These are phyloP conservation scores for Saturnispora kantuleensis DNA, from an alignment of 805 yeast species.

Conservation along the genomic window DNA sequence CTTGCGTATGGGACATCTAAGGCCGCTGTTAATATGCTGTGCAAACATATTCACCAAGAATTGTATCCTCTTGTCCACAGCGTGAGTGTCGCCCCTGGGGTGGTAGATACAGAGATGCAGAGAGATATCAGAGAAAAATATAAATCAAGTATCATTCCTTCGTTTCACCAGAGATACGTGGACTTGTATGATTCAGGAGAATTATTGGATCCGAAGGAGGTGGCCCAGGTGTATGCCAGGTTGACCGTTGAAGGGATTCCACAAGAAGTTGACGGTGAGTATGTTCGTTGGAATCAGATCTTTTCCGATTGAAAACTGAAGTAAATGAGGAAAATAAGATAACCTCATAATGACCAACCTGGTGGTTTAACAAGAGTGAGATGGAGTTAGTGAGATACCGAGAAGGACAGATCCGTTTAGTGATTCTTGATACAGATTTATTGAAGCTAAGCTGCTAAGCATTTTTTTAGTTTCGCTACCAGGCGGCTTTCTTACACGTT, in stretches of 20 bases:
- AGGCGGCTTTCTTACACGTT: not conserved
- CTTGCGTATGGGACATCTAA: slow-evolving; percentile 87
- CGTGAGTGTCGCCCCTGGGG: slow-evolving; percentile 86
- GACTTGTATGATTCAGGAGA: slow-evolving; percentile 49
- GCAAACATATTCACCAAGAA: slow-evolving; percentile 57
- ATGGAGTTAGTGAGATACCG: no score
- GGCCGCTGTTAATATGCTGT: slow-evolving; percentile 80
- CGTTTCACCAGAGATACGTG: slow-evolving; percentile 49
- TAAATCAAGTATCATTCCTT: slow-evolving; percentile 50
- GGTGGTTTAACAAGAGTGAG: no score
- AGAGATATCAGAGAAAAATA: slow-evolving; percentile 57
- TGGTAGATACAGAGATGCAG: slow-evolving; percentile 90
- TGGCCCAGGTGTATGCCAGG: slow-evolving; percentile 61
- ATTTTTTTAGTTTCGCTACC: not conserved
- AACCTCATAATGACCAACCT: no score
- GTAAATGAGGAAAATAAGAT: no score
- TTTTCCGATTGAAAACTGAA: not conserved
- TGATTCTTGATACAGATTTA: no score
- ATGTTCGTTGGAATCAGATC: slow-evolving; percentile 37
- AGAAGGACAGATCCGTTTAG: no score
- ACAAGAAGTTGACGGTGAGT: slow-evolving; percentile 51
- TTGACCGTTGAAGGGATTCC: slow-evolving; percentile 55
- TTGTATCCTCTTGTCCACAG: slow-evolving; percentile 46
- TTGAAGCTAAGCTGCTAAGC: not conserved
- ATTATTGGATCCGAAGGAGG: slow-evolving; percentile 59